These are phyloP conservation scores for Xylariomycetidae sp. DNA, from an alignment of 2,329 filamentous ascomycete genomes.

Conservation along the genomic window DNA sequence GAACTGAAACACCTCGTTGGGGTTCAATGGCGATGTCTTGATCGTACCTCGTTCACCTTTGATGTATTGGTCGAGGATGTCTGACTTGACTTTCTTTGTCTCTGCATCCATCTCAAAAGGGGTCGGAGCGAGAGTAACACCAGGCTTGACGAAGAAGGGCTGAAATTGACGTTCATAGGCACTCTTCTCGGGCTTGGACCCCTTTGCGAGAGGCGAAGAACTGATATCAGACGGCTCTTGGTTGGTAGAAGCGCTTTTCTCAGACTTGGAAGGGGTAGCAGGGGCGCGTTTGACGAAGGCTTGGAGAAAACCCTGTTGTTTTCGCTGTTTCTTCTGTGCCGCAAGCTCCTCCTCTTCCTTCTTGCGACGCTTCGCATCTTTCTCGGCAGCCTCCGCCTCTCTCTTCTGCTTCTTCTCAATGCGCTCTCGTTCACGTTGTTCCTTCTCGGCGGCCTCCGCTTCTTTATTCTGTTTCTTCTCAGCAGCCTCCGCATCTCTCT, in stretches of 20 bases:
- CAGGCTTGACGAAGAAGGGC: constrained; percentile 72
- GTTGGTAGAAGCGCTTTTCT: no score
- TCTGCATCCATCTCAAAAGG: constrained; percentile 55
- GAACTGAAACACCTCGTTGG: constrained; percentile 42
- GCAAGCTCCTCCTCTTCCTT: constrained; percentile 31
- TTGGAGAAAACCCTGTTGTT: constrained; percentile 28
- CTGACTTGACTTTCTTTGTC: constrained; percentile 46
- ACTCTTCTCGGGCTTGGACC: constrained; percentile 29
- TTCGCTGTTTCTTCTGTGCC: constrained; percentile 37
- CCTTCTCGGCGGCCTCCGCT: constrained; percentile 19
- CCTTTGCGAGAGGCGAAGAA: constrained; percentile 13
- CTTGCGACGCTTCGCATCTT: constrained; percentile 42
- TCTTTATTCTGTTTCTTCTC: constrained; percentile 11
- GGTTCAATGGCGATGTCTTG: constrained; percentile 37
- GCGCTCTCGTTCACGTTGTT: constrained; percentile 27
- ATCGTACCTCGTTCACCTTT: constrained; percentile 42
- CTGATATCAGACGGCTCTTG: no score
- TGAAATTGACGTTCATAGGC: constrained; percentile 70
- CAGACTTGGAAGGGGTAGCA: constrained; percentile 20
- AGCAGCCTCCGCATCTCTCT: constrained; percentile 43
- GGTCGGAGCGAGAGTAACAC: constrained; percentile 64
- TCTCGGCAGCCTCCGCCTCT: constrained; percentile 38
- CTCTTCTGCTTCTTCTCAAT: constrained; percentile 42
- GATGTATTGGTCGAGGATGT: constrained; percentile 49
- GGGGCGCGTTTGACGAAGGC: constrained; percentile 20